Conservation (phyloP, 805 yeast genomes). For the Yarrowia porcina region DNA sequence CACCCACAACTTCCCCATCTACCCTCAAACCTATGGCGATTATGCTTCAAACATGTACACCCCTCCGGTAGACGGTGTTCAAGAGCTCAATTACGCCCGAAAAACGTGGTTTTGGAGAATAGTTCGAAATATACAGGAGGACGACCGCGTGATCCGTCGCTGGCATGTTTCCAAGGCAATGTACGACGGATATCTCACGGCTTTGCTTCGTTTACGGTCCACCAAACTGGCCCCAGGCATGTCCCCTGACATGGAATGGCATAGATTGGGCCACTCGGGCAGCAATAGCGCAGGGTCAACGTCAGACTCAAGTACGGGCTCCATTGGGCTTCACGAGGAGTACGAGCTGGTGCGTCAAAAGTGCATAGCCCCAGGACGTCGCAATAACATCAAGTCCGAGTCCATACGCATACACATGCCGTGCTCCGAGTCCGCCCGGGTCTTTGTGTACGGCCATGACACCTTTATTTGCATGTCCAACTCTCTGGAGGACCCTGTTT, state of each 20-base stretch:
- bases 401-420: conserved; percentile 19
- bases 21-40: conserved; percentile 12
- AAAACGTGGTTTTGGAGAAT: conserved; percentile 10
- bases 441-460: conserved; percentile 16
- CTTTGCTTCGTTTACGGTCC: background rate
- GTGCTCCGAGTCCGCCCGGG: background rate
- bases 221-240: background rate
- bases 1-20: conserved; percentile 15
- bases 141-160: background rate
- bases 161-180: conserved; percentile 17
- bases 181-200: background rate
- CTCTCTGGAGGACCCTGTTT: background rate
- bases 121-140: background rate
- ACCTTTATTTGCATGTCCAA: conserved; percentile 8
- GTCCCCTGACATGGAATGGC: background rate
- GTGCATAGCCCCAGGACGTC: conserved; percentile 14
- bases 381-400: background rate
- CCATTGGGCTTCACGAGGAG: background rate
- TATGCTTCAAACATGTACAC: background rate
- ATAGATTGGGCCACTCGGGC: background rate
- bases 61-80: background rate
- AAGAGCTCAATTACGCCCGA: conserved; percentile 16
- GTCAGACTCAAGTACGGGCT: background rate
- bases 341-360: background rate
- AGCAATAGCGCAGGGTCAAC: background rate